Conservation (phyloP, 2,329 filamentous ascomycete species). For the Zymoseptoria brevis region DNA sequence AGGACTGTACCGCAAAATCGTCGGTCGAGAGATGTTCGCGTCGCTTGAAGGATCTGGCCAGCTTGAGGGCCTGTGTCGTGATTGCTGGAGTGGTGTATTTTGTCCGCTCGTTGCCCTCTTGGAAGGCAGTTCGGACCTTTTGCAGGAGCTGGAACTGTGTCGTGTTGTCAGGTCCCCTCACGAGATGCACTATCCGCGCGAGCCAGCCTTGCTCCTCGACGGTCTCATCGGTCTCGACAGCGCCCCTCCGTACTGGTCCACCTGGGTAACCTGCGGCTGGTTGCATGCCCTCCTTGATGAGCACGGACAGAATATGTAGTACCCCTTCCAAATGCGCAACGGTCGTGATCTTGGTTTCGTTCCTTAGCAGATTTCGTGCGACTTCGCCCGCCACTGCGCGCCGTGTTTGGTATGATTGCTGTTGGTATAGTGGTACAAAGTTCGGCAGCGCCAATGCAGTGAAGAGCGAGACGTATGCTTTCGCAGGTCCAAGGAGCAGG, state of each 20-base stretch:
- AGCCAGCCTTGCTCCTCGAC: conserved; percentile 98
- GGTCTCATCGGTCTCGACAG: conserved; percentile 87
- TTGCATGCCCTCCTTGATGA: conserved; percentile 89
- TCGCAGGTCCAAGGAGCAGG: conserved; percentile 82
- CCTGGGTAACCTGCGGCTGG: conserved; percentile 73
- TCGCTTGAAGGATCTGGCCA: conserved; percentile 79
- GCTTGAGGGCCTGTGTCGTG: conserved; percentile 80
- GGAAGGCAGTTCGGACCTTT: conserved; percentile 75
- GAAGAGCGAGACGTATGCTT: conserved; percentile 86
- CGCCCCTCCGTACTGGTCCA: conserved; percentile 62
- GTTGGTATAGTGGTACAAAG: conserved; percentile 81
- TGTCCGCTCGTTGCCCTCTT: conserved; percentile 88
- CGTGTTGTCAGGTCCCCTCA: conserved; percentile 77
- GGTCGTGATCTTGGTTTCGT: conserved; percentile 71
- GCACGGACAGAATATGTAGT: conserved; percentile 76
- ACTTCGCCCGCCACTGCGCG: conserved; percentile 87
- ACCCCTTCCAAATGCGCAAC: conserved; percentile 78
- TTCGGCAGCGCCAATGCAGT: conserved; percentile 90
- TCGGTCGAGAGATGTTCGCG: conserved; percentile 79
- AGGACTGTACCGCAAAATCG: conserved; percentile 65
- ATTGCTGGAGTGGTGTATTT: conserved; percentile 91
- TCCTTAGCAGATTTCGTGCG: conserved; percentile 70
- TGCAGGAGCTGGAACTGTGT: conserved; percentile 87
- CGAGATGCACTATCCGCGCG: conserved; percentile 80
- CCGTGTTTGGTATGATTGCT: conserved; percentile 86